These are phyloP conservation scores for Melampsora abietis-canadensis DNA, from an alignment of 1,284 basidiomycete species.

Conservation along the genomic window DNA sequence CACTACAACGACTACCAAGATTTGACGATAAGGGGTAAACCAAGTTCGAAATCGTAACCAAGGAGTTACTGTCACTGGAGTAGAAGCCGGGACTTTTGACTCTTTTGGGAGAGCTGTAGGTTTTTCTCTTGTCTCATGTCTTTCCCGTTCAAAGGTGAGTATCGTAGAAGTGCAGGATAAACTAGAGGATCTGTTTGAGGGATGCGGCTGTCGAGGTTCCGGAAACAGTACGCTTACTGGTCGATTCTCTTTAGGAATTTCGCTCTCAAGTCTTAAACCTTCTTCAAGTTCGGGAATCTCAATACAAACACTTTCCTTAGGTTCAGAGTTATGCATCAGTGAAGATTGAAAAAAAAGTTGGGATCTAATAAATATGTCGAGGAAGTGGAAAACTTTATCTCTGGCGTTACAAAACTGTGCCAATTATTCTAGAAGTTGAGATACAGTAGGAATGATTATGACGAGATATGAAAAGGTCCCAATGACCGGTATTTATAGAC, in stretches of 20 bases:
- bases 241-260: not conserved
- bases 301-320: not conserved
- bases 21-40: conserved; percentile 30
- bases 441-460: no score
- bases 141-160: not conserved
- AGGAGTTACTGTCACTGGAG: not conserved
- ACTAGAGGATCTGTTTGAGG: not conserved
- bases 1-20: conserved; percentile 7
- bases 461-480: no score
- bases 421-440: no score
- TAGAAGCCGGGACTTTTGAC: not conserved
- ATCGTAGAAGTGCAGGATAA: conserved; percentile 2
- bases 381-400: no score
- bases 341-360: not conserved
- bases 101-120: not conserved
- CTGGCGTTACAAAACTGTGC: no score
- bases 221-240: not conserved
- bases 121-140: not conserved
- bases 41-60: conserved; percentile 15
- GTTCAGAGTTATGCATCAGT: not conserved
- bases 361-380: not conserved
- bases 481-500: no score
- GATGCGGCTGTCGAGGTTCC: not conserved
- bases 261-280: not conserved
- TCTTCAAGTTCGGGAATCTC: not conserved